Percentiles rank a stretch among this genome's conserved stretches.
These are phyloP conservation scores for Dactylellina haptotyla DNA, from an alignment of 2,329 filamentous ascomycete species.

Conservation along the genomic window DNA sequence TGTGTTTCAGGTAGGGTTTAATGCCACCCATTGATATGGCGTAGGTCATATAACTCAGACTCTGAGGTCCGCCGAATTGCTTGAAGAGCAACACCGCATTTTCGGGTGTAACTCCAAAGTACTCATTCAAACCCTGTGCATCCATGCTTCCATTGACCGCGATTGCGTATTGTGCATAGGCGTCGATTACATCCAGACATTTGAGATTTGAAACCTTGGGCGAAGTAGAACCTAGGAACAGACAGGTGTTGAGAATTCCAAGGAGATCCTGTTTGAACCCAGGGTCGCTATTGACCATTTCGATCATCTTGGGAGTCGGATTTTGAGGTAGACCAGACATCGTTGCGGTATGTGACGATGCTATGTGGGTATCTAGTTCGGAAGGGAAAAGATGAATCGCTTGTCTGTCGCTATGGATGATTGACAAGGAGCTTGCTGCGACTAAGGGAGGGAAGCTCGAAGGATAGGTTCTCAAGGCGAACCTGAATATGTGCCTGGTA, in stretches of 20 bases:
- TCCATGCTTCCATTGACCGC: conserved; percentile 14
- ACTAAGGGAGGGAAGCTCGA: conserved; percentile 24
- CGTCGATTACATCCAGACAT: conserved; percentile 14
- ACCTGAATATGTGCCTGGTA: conserved; percentile 5
- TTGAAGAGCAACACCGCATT: conserved; percentile 5
- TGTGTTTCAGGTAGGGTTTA: conserved; percentile 13
- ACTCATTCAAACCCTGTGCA: not conserved
- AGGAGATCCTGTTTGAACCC: conserved; percentile 3
- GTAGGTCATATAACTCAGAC: not conserved
- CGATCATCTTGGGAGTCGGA: not conserved
- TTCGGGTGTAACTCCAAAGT: conserved; percentile 14
- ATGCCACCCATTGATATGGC: conserved; percentile 2
- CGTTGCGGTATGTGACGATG: no score
- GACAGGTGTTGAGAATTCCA: not conserved
- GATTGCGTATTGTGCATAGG: conserved; percentile 17
- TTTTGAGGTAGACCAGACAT: not conserved
- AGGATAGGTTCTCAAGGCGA: not conserved
- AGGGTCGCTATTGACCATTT: not conserved
- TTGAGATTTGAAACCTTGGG: conserved; percentile 25
- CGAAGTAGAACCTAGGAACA: conserved; percentile 27
- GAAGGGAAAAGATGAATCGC: no score
- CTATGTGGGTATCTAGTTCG: no score
- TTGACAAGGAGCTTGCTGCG: no score
- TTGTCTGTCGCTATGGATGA: no score
- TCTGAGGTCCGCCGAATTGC: conserved; percentile 3